A percentile compares a stretch with the other conserved stretches of the same genome.
These are phyloP conservation scores for Fonsecaea monophora DNA, from an alignment of 2,329 filamentous ascomycete genomes.

Conservation along the genomic window DNA sequence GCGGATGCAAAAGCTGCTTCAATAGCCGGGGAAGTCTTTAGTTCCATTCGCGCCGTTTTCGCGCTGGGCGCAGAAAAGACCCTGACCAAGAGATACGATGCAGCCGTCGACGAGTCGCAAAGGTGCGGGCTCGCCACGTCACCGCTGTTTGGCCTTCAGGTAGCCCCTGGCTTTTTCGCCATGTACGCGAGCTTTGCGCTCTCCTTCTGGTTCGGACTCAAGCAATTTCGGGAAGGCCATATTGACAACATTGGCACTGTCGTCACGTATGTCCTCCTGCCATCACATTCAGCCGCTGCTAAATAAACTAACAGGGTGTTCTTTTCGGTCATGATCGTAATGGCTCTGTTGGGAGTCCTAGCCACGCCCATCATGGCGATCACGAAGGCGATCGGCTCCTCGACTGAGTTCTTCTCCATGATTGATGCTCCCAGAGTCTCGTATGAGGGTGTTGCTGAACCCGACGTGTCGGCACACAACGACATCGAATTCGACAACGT, in stretches of 20 bases:
- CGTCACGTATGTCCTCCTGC: slow-evolving; percentile 43
- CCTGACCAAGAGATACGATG: slow-evolving; percentile 47
- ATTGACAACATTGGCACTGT: slow-evolving; percentile 47
- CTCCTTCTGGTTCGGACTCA: slow-evolving; percentile 49
- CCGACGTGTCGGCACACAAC: slow-evolving; percentile 65
- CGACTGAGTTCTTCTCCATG: slow-evolving; percentile 78
- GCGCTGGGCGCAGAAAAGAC: slow-evolving; percentile 52
- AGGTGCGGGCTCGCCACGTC: slow-evolving; percentile 44
- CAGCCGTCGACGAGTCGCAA: slow-evolving; percentile 48
- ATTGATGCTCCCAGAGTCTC: slow-evolving; percentile 69
- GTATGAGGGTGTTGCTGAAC: slow-evolving; percentile 47
- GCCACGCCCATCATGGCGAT: slow-evolving; percentile 47
- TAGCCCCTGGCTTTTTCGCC: slow-evolving; percentile 47
- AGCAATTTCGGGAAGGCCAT: slow-evolving; percentile 45
- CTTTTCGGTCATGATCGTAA: slow-evolving; percentile 52
- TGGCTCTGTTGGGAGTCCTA: slow-evolving; percentile 48
- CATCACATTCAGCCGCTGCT: slow-evolving; percentile 1
- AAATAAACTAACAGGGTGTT: slow-evolving; percentile 42
- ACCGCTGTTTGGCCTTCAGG: slow-evolving; percentile 43
- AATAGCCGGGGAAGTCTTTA: slow-evolving; percentile 54
- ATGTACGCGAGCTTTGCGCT: slow-evolving; percentile 48
- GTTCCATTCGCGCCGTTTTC: slow-evolving; percentile 53
- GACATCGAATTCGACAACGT: slow-evolving; percentile 69
- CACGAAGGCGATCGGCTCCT: slow-evolving; percentile 79
- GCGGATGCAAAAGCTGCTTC: slow-evolving; percentile 50